Evolutionary conservation across 2,329 filamentous ascomycete genomes (phyloP), one percentile per base, ranked within the genome.

Genomic region (Lachnellula hyalina): DNA sequence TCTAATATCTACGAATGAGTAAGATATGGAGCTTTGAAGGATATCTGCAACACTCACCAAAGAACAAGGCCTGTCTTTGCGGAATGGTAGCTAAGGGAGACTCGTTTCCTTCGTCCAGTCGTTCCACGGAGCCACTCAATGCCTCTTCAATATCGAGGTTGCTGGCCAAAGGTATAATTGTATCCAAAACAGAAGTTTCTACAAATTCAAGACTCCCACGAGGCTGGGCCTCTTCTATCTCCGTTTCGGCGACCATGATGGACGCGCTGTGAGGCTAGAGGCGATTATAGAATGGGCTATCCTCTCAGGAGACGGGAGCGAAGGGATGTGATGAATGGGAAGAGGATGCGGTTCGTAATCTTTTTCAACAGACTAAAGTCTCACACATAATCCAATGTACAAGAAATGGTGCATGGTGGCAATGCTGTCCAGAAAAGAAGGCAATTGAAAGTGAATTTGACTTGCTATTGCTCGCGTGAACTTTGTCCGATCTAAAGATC

Each of bases 41-140:
- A 56, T 49, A 52, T 56, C 59, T 53, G 56, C 63, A 62, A 56
- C 47, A 70, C 80, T 62, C 75, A 90, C 88, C 88, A 67, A 91
- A 90, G 67, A 89, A 87, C 40, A 92, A 74, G 52, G 79, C 77
- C 40, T 86, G 78, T 61, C 87, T 78, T 63, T 83, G 79, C 44
- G 80, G 73, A 65, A 90, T 77, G 17, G 78, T 78, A 50, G 86
- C 75, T 58, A 75, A 72, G 62, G 73, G 73, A 60, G 74, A 69
- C 58, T 63, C 72, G 52, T 72, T 61, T 12, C 61, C 61, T 28
- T 66, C 62, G 45, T 68, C 65, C 11, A 68, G 55, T 14, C 59
- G 75, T 60, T 71, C 73, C 11, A 73, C 70, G 4, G 70, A 69
- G 44, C 73, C 68, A 51, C 71, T 72, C 53, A 85, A 75, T 2